Evolutionary conservation across 2,329 filamentous ascomycete genomes (phyloP).

Genomic region (Cladophialophora immunda): DNA sequence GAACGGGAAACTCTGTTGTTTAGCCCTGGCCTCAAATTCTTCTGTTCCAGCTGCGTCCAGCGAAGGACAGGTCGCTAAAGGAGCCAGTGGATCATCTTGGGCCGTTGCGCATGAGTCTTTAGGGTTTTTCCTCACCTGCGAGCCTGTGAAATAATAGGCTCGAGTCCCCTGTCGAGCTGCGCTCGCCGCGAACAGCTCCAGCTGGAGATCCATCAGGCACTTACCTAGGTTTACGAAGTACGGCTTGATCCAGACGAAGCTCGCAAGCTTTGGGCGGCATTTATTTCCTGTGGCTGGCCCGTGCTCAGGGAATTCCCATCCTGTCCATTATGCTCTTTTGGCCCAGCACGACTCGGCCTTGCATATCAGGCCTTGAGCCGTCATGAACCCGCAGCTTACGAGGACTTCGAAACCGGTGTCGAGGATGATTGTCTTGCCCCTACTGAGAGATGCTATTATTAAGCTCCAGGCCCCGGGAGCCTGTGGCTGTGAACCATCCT

Average conservation of each 20-base stretch:
- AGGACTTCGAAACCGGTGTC: background rate
- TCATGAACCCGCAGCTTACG: background rate
- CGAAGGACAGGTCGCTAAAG: background rate
- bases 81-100: conserved; percentile 3
- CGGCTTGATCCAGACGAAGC: background rate
- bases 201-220: conserved; percentile 1
- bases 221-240: background rate
- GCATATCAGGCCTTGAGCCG: background rate
- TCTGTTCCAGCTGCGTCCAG: background rate
- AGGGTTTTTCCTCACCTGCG: background rate
- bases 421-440: background rate
- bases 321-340: background rate
- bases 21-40: conserved; percentile 3
- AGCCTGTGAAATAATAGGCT: background rate
- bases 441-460: conserved; percentile 1
- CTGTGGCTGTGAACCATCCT: background rate
- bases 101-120: conserved; percentile 5
- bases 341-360: background rate
- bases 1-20: conserved; percentile 7
- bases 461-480: background rate
- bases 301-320: background rate
- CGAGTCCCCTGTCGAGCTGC: background rate
- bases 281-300: background rate
- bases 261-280: background rate
- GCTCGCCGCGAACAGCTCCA: background rate